These are phyloP conservation scores for Crithidia thermophila DNA, from an alignment of 208 protist genomes.

Conservation along the genomic window DNA sequence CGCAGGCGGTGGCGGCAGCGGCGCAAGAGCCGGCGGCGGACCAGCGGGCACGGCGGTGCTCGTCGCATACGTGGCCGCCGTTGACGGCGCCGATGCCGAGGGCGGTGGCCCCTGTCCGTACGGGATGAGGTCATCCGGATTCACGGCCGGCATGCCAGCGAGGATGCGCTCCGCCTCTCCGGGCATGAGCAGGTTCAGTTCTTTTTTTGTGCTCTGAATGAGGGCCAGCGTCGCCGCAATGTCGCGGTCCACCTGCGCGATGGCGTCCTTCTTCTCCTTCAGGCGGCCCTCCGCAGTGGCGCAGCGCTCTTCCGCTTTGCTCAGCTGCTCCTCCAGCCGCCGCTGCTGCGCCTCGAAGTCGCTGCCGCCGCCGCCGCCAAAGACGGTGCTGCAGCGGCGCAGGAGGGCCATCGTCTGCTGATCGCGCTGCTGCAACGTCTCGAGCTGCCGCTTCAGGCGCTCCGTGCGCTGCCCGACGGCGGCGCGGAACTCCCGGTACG, in stretches of 20 bases:
- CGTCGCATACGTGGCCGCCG: background rate
- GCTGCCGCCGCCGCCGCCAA: slow-evolving; percentile 32
- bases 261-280: slow-evolving; percentile 29
- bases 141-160: slow-evolving; percentile 19
- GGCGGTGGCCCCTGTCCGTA: slow-evolving; percentile 5
- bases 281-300: slow-evolving; percentile 34
- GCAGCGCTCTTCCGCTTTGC: slow-evolving; percentile 40
- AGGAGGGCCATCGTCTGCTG: slow-evolving; percentile 45
- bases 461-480: slow-evolving; percentile 48
- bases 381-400: slow-evolving; percentile 48
- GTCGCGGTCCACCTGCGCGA: slow-evolving; percentile 57
- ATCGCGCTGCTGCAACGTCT: slow-evolving; percentile 33
- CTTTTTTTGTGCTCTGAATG: slow-evolving; percentile 46
- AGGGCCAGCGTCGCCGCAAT: slow-evolving; percentile 45
- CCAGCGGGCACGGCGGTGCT: background rate
- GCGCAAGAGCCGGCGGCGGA: slow-evolving; percentile 2
- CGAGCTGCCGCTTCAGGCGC: slow-evolving; percentile 54
- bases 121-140: slow-evolving; percentile 19
- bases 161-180: slow-evolving; percentile 36
- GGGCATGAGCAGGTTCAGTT: slow-evolving; percentile 49
- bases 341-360: slow-evolving; percentile 42
- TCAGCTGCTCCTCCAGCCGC: slow-evolving; percentile 49
- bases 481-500: slow-evolving; percentile 78
- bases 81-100: background rate
- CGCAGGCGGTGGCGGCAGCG: slow-evolving; percentile 17